Conservation (phyloP, 2,329 filamentous ascomycete genomes). For the Amesomyces nigricolor region DNA sequence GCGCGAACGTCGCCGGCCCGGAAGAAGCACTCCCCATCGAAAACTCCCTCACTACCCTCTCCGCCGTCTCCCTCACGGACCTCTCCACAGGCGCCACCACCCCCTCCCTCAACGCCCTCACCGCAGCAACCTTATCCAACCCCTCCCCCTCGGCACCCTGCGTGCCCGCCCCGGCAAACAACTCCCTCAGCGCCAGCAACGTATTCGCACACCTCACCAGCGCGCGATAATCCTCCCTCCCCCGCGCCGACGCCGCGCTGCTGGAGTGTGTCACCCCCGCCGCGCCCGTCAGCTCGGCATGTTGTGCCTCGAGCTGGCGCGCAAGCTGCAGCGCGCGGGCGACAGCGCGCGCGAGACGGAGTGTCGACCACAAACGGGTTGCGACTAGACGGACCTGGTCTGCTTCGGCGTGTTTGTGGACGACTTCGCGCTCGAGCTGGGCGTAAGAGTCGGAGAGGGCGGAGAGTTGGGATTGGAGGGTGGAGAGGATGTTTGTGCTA, state of each 20-base stretch:
- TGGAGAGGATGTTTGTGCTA: slow-evolving; percentile 64
- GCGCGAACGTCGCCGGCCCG: slow-evolving; percentile 51
- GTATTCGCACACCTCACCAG: slow-evolving; percentile 80
- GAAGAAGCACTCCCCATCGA: slow-evolving; percentile 54
- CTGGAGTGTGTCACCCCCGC: slow-evolving; percentile 31
- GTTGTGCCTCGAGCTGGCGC: slow-evolving; percentile 79
- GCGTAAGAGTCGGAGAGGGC: slow-evolving; percentile 79
- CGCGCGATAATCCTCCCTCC: slow-evolving; percentile 66
- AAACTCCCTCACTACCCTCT: slow-evolving; percentile 79
- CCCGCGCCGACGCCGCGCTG: slow-evolving; percentile 30
- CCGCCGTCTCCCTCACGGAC: slow-evolving; percentile 64
- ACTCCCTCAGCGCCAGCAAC: slow-evolving; percentile 66
- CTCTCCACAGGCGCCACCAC: slow-evolving; percentile 68
- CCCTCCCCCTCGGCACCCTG: slow-evolving; percentile 58
- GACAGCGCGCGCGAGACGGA: slow-evolving; percentile 70
- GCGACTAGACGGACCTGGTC: slow-evolving; percentile 75
- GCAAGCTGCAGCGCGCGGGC: slow-evolving; percentile 75
- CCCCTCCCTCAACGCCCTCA: slow-evolving; percentile 62
- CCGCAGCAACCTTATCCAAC: slow-evolving; percentile 65
- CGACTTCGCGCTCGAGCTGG: slow-evolving; percentile 79
- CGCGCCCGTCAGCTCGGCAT: slow-evolving; percentile 58
- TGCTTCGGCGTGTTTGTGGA: slow-evolving; percentile 77
- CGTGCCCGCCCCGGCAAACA: slow-evolving; percentile 54
- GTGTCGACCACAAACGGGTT: slow-evolving; percentile 71
- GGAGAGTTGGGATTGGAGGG: slow-evolving; percentile 74